These are phyloP conservation scores for Chrysoporthe deuterocubensis DNA, from an alignment of 2,329 filamentous ascomycete species.

Conservation along the genomic window DNA sequence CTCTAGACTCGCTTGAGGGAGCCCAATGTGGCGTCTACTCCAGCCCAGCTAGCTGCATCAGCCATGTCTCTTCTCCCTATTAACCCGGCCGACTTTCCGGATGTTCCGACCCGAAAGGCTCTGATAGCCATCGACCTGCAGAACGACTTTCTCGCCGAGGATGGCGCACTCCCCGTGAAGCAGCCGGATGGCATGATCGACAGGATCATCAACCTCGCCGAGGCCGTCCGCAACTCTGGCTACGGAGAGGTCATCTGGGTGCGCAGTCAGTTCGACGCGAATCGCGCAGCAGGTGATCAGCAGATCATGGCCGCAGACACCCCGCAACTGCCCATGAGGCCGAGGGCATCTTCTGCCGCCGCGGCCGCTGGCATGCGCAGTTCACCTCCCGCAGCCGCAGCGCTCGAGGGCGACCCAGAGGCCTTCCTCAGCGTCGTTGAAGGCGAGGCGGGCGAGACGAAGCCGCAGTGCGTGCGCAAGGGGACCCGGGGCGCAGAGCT, in stretches of 20 bases:
- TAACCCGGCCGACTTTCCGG: slow-evolving; percentile 58
- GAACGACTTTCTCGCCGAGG: slow-evolving; percentile 78
- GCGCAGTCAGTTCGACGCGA: slow-evolving; percentile 71
- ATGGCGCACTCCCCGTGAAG: slow-evolving; percentile 69
- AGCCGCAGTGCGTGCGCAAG: slow-evolving; percentile 48
- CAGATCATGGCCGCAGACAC: slow-evolving; percentile 51
- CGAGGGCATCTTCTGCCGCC: slow-evolving; percentile 13
- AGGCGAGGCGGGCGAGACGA: slow-evolving; percentile 32
- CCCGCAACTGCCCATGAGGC: slow-evolving; percentile 31
- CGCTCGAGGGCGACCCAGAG: slow-evolving; percentile 40
- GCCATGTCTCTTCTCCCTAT: slow-evolving; percentile 55
- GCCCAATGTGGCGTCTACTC: slow-evolving; percentile 16
- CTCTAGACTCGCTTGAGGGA: background rate
- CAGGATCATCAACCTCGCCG: slow-evolving; percentile 67
- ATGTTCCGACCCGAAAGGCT: slow-evolving; percentile 66
- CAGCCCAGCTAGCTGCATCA: slow-evolving; percentile 7
- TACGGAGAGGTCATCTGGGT: slow-evolving; percentile 82
- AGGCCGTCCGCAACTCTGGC: slow-evolving; percentile 72
- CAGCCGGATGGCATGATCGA: slow-evolving; percentile 69
- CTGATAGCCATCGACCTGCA: slow-evolving; percentile 86
- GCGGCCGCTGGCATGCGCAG: slow-evolving; percentile 35
- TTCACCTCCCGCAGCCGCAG: slow-evolving; percentile 23
- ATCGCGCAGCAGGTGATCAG: slow-evolving; percentile 59
- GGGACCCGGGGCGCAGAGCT: slow-evolving; percentile 52
- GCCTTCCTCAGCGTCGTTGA: slow-evolving; percentile 38